Base-by-base conservation (phyloP, 805 yeast species). In the Metschnikowia gruessii region DNA sequence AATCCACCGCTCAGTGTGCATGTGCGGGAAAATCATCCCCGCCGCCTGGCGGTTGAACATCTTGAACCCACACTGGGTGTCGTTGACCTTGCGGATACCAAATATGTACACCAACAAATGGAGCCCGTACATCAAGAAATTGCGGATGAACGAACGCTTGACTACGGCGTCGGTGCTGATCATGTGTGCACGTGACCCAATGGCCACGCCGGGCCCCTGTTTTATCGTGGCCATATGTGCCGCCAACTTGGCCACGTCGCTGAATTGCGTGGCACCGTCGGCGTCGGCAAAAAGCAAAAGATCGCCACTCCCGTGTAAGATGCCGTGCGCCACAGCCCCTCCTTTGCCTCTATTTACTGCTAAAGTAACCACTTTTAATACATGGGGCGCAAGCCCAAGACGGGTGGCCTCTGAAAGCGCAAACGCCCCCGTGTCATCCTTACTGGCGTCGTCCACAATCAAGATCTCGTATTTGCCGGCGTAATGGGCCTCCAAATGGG, bases 1-100 rank as follows among this genome's bases (percentile, higher is more conserved):
- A 31, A 94, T 94, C 99, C 99, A 94, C 43, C 98, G 83, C 66
- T 94, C 99, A 10, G 96, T 92, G 64, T 92, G 97, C 86, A 94
- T 79, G 54, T 78, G 82, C 2, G 97, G 97, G 65, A 90, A 89
- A 36, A 94, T 87, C 43, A 59, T 58, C 15, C 57, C 60, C 19
- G 83, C 77, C 0, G 97, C 85, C 8, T 74, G 69, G 50, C 82
- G 78, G 55, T 92, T 87, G 66, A 92, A 94, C 65, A 94, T 69
- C 66, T 94, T 94, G 71, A 94, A 94, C 2, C 99, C 99, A 70
- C 99, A 94, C 70, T 94, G 99, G 10, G 99, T 94, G 65, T 94
- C 99, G 50, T 85, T 81, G 50, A 94, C 82, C 5, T 81, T 76
- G 55, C 95, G 76, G 39, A 94, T 87, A 13, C 99, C 99, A 70